A percentile compares a stretch with the other conserved stretches of the same genome.
Conservation (phyloP, 305 asterid species). For the Fraxinus baroniana region DNA sequence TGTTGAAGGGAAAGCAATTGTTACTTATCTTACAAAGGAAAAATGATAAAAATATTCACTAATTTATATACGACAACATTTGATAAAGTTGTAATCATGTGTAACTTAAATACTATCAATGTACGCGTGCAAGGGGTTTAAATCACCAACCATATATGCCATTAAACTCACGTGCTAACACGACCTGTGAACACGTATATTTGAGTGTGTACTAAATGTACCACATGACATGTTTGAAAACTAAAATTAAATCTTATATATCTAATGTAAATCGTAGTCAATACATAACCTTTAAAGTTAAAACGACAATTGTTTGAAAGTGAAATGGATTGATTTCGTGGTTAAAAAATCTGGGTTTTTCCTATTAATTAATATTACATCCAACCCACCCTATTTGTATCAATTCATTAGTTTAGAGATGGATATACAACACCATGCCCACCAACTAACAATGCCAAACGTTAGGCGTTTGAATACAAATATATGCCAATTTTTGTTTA, state of each 20-base stretch:
- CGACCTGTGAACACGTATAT: not conserved
- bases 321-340: not conserved
- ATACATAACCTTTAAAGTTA: not conserved
- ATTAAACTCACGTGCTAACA: not conserved
- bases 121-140: not conserved
- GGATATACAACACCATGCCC: slow-evolving; percentile 7
- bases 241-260: not conserved
- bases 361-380: slow-evolving; percentile 9
- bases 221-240: not conserved
- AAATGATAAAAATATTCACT: too few relatives aligned
- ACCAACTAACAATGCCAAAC: slow-evolving; percentile 31
- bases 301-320: not conserved
- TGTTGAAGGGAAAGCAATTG: not conserved
- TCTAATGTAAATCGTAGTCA: not conserved
- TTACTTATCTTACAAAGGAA: not conserved
- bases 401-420: not conserved
- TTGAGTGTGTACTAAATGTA: not conserved
- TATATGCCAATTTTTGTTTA: not conserved
- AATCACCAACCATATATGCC: not conserved
- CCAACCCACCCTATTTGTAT: not conserved
- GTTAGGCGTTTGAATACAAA: slow-evolving; percentile 15
- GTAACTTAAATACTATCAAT: not conserved
- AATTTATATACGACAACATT: not conserved
- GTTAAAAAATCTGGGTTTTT: not conserved
- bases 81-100: not conserved